Conservation (phyloP, 805 yeast species). For the Saturnispora saitoi region DNA sequence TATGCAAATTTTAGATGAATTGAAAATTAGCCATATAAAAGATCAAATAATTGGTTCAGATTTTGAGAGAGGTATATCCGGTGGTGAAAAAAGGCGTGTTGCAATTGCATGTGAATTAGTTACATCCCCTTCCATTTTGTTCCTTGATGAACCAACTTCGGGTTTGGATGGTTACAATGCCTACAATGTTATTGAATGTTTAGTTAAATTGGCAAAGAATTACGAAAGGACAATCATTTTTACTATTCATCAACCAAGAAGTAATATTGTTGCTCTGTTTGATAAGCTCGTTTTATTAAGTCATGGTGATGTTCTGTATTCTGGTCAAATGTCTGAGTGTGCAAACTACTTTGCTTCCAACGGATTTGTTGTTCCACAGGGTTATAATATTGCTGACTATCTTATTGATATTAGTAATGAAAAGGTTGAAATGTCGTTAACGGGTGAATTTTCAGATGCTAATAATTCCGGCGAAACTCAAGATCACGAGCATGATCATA, state of each 20-base stretch:
- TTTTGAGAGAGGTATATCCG: conserved; percentile 84
- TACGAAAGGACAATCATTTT: conserved; percentile 83
- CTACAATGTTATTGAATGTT: conserved; percentile 76
- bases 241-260: conserved; percentile 95
- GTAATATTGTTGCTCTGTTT: conserved; percentile 87
- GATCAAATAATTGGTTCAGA: conserved; percentile 86
- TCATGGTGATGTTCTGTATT: conserved; percentile 77
- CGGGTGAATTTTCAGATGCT: neutral
- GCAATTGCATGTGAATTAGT: conserved; percentile 91
- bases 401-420: conserved; percentile 85
- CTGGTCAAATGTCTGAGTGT: conserved; percentile 75
- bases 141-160: conserved; percentile 89
- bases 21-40: conserved; percentile 73
- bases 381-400: conserved; percentile 91
- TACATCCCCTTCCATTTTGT: conserved; percentile 75
- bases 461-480: neutral
- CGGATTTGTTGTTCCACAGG: conserved; percentile 79
- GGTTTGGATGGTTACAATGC: conserved; percentile 95
- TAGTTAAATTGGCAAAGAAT: conserved; percentile 70
- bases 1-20: conserved; percentile 73
- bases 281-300: conserved; percentile 75
- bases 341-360: conserved; percentile 63
- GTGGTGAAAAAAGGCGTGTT: conserved; percentile 87
- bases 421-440: conserved; percentile 15
- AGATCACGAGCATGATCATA: conserved; percentile 19